Conservation (phyloP, 495 filamentous ascomycete species). For the Penicillium paradoxum region DNA sequence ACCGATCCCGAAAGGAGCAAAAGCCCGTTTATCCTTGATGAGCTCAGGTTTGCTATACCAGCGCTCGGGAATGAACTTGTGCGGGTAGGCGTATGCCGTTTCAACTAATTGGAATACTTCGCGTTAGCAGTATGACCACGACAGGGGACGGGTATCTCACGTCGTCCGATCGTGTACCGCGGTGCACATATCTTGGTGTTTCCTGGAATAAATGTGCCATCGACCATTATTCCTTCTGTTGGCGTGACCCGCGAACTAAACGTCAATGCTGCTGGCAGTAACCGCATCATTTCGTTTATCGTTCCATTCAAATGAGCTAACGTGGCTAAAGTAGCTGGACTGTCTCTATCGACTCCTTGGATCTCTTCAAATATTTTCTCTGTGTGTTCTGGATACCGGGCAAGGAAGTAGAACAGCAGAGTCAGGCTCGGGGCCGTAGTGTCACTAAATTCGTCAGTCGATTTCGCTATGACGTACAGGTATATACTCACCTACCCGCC, state of each 20-base stretch:
- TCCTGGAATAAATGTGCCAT: constrained; percentile 46
- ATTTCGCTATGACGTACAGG: neutral
- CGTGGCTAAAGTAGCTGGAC: neutral
- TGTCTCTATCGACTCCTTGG: neutral
- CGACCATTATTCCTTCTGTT: constrained; percentile 43
- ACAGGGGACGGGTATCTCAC: neutral
- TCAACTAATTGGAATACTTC: constrained; percentile 2
- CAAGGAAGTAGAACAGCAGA: constrained; percentile 33
- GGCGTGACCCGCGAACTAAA: constrained; percentile 36
- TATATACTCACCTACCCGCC: constrained; percentile 30
- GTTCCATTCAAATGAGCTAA: constrained; percentile 34
- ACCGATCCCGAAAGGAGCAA: constrained; percentile 45
- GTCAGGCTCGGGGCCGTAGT: constrained; percentile 27
- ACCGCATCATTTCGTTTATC: constrained; percentile 46
- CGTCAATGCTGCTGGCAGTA: constrained; percentile 37
- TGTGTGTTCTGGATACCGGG: constrained; percentile 16
- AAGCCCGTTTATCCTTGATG: constrained; percentile 42
- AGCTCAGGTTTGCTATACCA: constrained; percentile 34
- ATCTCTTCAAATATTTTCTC: constrained; percentile 17
- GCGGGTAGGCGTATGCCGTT: constrained; percentile 7
- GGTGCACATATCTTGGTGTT: constrained; percentile 29
- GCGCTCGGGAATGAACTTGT: constrained; percentile 45
- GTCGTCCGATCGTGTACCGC: constrained; percentile 31
- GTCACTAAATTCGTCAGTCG: constrained; percentile 18
- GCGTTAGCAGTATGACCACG: neutral